Percentiles rank a stretch among this genome's conserved stretches.
These are phyloP conservation scores for Starmera dryadoides DNA, from an alignment of 805 yeast species.

Conservation along the genomic window DNA sequence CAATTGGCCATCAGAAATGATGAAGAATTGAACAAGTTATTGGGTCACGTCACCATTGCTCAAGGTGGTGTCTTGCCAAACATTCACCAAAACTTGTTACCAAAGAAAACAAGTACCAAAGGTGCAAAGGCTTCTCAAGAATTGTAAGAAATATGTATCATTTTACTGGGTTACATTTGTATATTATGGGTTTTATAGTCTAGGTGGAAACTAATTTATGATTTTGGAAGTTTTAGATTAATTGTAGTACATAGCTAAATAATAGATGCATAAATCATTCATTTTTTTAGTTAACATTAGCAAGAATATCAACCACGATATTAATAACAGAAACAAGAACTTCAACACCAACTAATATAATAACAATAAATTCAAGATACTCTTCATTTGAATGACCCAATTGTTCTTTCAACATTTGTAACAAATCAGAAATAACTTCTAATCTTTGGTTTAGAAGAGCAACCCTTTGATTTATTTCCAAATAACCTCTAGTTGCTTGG, in stretches of 20 bases:
- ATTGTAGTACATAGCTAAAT: too few relatives aligned
- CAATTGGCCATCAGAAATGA: slow-evolving; percentile 98
- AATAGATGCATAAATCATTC: too few relatives aligned
- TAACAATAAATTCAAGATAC: slow-evolving; percentile 84
- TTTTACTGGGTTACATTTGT: slow-evolving; percentile 1
- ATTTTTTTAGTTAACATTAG: slow-evolving; percentile 21
- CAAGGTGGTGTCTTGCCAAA: slow-evolving; percentile 99
- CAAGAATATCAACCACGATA: slow-evolving; percentile 53
- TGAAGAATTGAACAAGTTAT: slow-evolving; percentile 94
- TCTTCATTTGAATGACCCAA: slow-evolving; percentile 93
- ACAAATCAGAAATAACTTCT: slow-evolving; percentile 86
- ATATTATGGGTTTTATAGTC: slow-evolving; percentile 2
- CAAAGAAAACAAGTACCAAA: slow-evolving; percentile 53
- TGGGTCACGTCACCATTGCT: slow-evolving; percentile 91
- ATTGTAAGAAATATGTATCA: slow-evolving; percentile 28
- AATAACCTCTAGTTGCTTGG: slow-evolving; percentile 92
- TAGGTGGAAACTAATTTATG: slow-evolving; percentile 1
- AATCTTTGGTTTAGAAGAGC: slow-evolving; percentile 82
- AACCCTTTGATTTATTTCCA: slow-evolving; percentile 93
- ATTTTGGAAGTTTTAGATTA: background rate
- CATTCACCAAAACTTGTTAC: slow-evolving; percentile 89
- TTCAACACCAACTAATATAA: slow-evolving; percentile 85
- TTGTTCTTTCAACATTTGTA: slow-evolving; percentile 96
- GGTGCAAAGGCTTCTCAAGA: slow-evolving; percentile 59
- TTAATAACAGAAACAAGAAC: slow-evolving; percentile 83